phyloP scores from a whole-genome alignment of 2,329 filamentous ascomycete genomes.

The Aspergillus sp. region DNA sequence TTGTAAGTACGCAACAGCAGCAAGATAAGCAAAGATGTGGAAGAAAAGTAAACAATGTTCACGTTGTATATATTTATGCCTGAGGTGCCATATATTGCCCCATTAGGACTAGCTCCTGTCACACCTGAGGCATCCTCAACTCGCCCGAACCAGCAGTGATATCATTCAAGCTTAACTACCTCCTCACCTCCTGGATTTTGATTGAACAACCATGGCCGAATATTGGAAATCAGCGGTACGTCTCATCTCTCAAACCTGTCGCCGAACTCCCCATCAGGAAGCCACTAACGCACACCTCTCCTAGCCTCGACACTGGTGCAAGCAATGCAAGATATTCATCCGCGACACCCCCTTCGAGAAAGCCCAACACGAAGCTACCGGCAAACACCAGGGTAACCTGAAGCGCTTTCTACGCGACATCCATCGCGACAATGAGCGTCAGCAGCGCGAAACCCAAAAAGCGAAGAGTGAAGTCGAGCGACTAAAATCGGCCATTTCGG shows the following conservation, averaged over 20 bases:
- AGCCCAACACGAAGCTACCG: conserved; percentile 83
- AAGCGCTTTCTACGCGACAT: conserved; percentile 89
- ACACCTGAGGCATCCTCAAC: not conserved
- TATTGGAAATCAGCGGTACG: conserved; percentile 93
- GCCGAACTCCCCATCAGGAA: conserved; percentile 16
- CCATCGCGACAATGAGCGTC: conserved; percentile 77
- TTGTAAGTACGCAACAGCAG: no score
- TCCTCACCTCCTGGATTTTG: not conserved
- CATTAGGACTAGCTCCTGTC: conserved; percentile 7
- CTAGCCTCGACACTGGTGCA: conserved; percentile 92
- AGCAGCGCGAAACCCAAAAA: conserved; percentile 76
- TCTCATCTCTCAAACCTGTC: not conserved
- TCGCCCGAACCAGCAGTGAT: not conserved
- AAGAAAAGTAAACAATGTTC: not conserved
- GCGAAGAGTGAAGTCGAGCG: conserved; percentile 83
- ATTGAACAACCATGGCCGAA: conserved; percentile 69
- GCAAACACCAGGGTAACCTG: conserved; percentile 77
- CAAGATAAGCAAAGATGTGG: not conserved
- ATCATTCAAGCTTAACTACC: conserved; percentile 2
- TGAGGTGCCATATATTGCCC: not conserved
- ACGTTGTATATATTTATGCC: not conserved
- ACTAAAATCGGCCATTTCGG: conserved; percentile 72
- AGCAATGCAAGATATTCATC: conserved; percentile 87
- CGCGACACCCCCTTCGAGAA: conserved; percentile 90
- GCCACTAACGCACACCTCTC: not conserved